These are phyloP conservation scores for Sutorius eximius DNA, from an alignment of 1,284 basidiomycete genomes.

Conservation along the genomic window DNA sequence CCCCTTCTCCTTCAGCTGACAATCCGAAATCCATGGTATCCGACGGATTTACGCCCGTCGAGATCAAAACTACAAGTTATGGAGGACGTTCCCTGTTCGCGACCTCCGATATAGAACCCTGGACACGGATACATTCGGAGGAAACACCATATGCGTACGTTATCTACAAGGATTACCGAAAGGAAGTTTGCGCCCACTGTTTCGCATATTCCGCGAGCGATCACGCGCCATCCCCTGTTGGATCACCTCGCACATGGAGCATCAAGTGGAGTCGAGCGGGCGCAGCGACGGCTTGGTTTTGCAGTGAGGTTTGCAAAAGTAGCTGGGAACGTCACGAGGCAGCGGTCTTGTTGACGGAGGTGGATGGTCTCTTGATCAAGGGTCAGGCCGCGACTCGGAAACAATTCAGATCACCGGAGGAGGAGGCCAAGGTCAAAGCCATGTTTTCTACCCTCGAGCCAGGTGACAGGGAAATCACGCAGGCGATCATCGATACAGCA, in stretches of 20 bases:
- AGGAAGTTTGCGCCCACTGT: conserved; percentile 64
- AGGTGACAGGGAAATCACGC: conserved; percentile 21
- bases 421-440: conserved; percentile 21
- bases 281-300: conserved; percentile 55
- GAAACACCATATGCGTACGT: conserved; percentile 48
- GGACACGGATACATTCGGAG: conserved; percentile 44
- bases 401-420: conserved; percentile 35
- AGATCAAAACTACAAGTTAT: conserved; percentile 38
- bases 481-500: conserved; percentile 35
- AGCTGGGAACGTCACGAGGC: conserved; percentile 42
- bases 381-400: conserved; percentile 30
- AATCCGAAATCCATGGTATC: not conserved
- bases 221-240: conserved; percentile 11
- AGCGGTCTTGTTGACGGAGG: conserved; percentile 32
- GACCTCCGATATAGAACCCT: conserved; percentile 38
- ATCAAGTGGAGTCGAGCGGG: conserved; percentile 36
- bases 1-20: conserved; percentile 9
- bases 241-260: conserved; percentile 40
- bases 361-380: conserved; percentile 37
- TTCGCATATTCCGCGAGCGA: conserved; percentile 59
- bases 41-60: conserved; percentile 11
- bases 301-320: conserved; percentile 47
- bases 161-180: conserved; percentile 55
- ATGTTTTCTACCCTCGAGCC: conserved; percentile 13
- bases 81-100: conserved; percentile 58